A percentile compares a stretch with the other conserved stretches of the same genome.
These are phyloP conservation scores for Penicillium corylophilum DNA, from an alignment of 2,329 filamentous ascomycete genomes.

Conservation along the genomic window DNA sequence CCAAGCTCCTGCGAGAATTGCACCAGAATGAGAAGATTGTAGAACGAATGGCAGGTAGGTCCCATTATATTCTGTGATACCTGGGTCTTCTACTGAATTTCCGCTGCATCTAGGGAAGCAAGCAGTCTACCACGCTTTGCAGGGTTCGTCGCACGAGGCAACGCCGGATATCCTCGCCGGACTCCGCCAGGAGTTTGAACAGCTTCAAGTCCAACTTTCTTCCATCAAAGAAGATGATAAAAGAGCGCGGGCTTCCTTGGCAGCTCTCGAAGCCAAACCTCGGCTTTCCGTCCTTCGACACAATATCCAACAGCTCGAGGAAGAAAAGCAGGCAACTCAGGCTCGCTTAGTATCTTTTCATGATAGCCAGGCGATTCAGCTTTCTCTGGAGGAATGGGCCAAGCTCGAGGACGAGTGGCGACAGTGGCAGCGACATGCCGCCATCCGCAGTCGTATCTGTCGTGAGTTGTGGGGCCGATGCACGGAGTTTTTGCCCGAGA, in stretches of 20 bases:
- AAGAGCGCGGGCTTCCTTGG: conserved; percentile 48
- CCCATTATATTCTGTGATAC: not conserved
- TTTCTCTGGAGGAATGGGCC: conserved; percentile 51
- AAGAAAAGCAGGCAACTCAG: conserved; percentile 44
- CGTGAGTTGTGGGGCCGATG: conserved; percentile 53
- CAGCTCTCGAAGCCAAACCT: conserved; percentile 48
- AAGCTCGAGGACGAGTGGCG: conserved; percentile 48
- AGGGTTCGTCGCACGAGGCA: conserved; percentile 52
- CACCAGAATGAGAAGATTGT: conserved; percentile 60
- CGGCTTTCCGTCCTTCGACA: conserved; percentile 52
- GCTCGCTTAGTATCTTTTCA: conserved; percentile 43
- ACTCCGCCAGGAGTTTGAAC: conserved; percentile 51
- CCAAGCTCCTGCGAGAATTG: conserved; percentile 63
- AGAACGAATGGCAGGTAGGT: conserved; percentile 54
- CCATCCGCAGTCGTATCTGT: conserved; percentile 49
- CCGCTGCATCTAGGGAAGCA: conserved; percentile 54
- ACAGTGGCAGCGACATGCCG: conserved; percentile 43
- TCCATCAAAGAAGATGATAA: conserved; percentile 50
- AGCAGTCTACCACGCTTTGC: conserved; percentile 58
- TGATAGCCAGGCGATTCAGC: conserved; percentile 40
- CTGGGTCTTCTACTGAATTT: not conserved
- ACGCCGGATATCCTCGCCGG: conserved; percentile 50
- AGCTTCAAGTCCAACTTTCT: conserved; percentile 47
- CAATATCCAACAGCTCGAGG: conserved; percentile 45
- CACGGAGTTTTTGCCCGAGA: conserved; percentile 49